A percentile compares a stretch with the other conserved stretches of the same genome.
Conservation (phyloP, 176 grass and related monocot genomes). For the Cocos nucifera region DNA sequence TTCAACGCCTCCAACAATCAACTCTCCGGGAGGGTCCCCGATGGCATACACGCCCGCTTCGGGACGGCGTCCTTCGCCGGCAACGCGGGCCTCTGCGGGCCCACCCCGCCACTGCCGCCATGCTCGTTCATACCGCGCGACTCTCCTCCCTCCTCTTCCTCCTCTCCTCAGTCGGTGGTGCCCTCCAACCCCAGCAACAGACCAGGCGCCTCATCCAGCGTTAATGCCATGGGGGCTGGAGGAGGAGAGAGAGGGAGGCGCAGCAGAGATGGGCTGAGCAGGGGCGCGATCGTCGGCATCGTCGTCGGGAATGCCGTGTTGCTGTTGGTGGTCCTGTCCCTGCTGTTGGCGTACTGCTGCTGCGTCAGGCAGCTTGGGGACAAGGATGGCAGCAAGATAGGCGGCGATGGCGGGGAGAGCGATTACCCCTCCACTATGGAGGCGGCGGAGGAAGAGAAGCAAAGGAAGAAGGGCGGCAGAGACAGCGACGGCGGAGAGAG, state of each 20-base stretch:
- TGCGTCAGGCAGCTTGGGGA: not conserved
- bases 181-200: conserved; percentile 44
- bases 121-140: conserved; percentile 55
- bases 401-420: not conserved
- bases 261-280: conserved; percentile 28
- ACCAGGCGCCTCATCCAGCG: conserved; percentile 22
- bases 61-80: conserved; percentile 42
- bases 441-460: not conserved
- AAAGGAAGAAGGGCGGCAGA: conserved; percentile 13
- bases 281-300: conserved; percentile 49
- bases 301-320: conserved; percentile 41
- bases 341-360: conserved; percentile 56
- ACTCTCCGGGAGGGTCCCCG: conserved; percentile 59
- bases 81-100: conserved; percentile 41
- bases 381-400: not conserved
- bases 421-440: not conserved
- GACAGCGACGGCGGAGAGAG: conserved; percentile 59
- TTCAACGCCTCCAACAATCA: conserved; percentile 79
- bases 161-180: conserved; percentile 37
- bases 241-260: conserved; percentile 5
- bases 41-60: conserved; percentile 43
- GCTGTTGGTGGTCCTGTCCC: conserved; percentile 38
- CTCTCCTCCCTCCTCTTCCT: conserved; percentile 25
- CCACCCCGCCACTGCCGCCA: conserved; percentile 26
- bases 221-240: not conserved